Evolutionary conservation across 2,329 filamentous ascomycete species (phyloP).

Genomic region (Knufia petricola): DNA sequence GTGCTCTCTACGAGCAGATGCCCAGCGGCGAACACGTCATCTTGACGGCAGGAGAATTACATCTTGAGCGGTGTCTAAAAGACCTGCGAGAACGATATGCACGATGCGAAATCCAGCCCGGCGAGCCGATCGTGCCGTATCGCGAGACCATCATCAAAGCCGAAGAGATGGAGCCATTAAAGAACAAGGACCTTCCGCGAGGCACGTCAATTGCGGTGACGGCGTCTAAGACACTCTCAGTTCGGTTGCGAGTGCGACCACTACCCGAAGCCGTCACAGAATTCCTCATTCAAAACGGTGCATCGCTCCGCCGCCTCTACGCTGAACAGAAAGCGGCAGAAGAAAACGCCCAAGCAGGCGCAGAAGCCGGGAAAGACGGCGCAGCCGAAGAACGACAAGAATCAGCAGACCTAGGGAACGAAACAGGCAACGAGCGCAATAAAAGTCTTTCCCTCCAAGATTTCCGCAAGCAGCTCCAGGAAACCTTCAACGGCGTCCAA

Average conservation of each 20-base stretch:
- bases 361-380: conserved; percentile 26
- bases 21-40: conserved; percentile 91
- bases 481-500: conserved; percentile 61
- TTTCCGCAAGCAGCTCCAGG: conserved; percentile 62
- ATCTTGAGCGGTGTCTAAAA: conserved; percentile 86
- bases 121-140: conserved; percentile 90
- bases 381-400: conserved; percentile 13
- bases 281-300: conserved; percentile 71
- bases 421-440: conserved; percentile 45
- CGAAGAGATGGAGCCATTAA: conserved; percentile 66
- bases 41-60: conserved; percentile 83
- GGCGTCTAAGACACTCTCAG: conserved; percentile 73
- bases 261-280: conserved; percentile 70
- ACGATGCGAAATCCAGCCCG: conserved; percentile 86
- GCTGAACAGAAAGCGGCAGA: conserved; percentile 53
- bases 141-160: conserved; percentile 81
- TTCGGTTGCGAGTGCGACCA: conserved; percentile 68
- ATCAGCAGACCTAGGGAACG: conserved; percentile 31
- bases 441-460: conserved; percentile 61
- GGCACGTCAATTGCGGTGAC: conserved; percentile 68
- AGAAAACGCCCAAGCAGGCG: conserved; percentile 29
- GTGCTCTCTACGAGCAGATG: conserved; percentile 89
- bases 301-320: conserved; percentile 70
- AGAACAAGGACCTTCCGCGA: conserved; percentile 74
- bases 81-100: conserved; percentile 90